phyloP scores from a whole-genome alignment of 2,329 filamentous ascomycete species.

The Monilinia vaccinii-corymbosi region DNA sequence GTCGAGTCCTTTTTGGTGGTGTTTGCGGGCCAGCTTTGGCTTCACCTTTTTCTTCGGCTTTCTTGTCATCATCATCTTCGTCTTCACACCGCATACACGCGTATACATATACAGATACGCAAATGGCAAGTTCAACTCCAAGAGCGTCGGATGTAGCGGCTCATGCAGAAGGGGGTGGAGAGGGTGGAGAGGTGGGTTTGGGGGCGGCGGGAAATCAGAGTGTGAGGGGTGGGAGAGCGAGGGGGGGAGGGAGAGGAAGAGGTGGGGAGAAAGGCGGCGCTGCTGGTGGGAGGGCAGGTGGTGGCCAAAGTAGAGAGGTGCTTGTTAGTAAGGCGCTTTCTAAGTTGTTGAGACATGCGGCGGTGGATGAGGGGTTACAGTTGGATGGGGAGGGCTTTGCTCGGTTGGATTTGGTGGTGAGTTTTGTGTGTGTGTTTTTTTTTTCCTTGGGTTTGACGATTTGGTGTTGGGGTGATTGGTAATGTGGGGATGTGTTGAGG shows the following conservation, averaged over 20 bases:
- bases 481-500: too few species aligned
- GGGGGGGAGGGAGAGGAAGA: neutral
- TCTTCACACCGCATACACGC: too few species aligned
- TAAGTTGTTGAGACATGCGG: slow-evolving; percentile 30
- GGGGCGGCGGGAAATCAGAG: neutral
- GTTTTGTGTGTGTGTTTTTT: slow-evolving; percentile 27
- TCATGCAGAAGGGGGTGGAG: too few species aligned
- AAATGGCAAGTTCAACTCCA: too few species aligned
- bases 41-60: too few species aligned
- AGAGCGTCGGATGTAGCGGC: too few species aligned
- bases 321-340: slow-evolving; percentile 28
- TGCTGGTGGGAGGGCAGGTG: neutral
- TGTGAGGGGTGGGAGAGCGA: neutral
- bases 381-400: slow-evolving; percentile 53
- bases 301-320: slow-evolving; percentile 22
- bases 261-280: neutral
- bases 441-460: too few species aligned
- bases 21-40: too few species aligned
- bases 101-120: too few species aligned
- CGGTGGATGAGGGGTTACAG: slow-evolving; percentile 43
- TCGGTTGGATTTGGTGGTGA: slow-evolving; percentile 47
- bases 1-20: too few species aligned
- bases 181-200: neutral
- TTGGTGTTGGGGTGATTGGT: neutral
- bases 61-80: too few species aligned